Evolutionary conservation across 306 rosid genomes (phyloP), one percentile per base, ranked within the genome.

Genomic region (Senna tora): DNA sequence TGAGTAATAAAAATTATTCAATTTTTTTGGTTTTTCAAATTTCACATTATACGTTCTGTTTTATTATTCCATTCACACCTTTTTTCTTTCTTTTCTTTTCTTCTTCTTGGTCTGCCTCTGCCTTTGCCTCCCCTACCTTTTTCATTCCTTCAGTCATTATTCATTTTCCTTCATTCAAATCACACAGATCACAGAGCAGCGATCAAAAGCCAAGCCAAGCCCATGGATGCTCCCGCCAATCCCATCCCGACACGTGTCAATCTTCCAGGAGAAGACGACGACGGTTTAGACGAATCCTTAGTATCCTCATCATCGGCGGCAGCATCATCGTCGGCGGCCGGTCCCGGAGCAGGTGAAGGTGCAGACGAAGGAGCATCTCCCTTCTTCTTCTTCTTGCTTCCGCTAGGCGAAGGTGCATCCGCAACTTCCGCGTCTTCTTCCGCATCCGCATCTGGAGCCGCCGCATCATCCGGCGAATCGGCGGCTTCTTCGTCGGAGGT

Each of bases 141-240:
- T 19, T n/a, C 43, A 15, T 32, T 58, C 64, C 15, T 15, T 57
- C 54, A 7, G 0, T 47, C 4, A 28, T 28, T n/a, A n/a, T n/a
- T n/a, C n/a, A n/a, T n/a, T n/a, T n/a, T 13, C 19, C 5, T 25
- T 25, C 30, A 25, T 25, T 25, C 30, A 25, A 25, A 25, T 13
- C 2, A 63, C 77, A 84, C 25, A 65, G 38, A 5, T 67, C 77
- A 84, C 25, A 65, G 38, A 57, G 62, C 75, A 57, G 62, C 75
- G 6, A 72, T 43, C 47, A 82, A 62, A 41, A 71, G 67, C 4
- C 81, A 61, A 71, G 77, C 80, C 22, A 88, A 65, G 49, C 67
- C 81, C 78, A 80, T 78, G 10, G 55, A 1, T 12, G 62, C 10
- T 6, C 82, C 84, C 34, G 66, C 63, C 66, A 69, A 71, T 60